These are phyloP conservation scores for Suhomyces panamericanus DNA, from an alignment of 1,139 yeast genomes.

Conservation along the genomic window DNA sequence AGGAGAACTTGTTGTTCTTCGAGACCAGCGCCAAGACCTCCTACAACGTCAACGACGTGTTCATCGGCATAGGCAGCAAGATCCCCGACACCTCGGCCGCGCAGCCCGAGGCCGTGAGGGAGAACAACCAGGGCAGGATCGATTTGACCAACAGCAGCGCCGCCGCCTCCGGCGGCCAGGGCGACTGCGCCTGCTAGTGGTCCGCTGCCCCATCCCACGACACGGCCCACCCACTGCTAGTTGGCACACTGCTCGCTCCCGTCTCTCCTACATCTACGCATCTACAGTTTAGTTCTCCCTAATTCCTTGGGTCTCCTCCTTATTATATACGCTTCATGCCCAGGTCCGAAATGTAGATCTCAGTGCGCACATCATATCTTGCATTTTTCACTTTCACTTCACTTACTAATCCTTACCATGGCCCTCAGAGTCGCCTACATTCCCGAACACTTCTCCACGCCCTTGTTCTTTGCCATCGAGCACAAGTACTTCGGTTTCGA, in stretches of 20 bases:
- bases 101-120: slow-evolving; percentile 6
- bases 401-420: neutral
- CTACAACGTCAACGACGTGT: slow-evolving; percentile 74
- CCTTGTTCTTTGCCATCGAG: slow-evolving; percentile 68
- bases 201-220: no score
- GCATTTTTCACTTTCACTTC: neutral
- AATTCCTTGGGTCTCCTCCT: slow-evolving; percentile 1
- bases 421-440: slow-evolving; percentile 69
- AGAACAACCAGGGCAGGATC: slow-evolving; percentile 17
- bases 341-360: neutral
- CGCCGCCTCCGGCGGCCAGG: slow-evolving; percentile 9
- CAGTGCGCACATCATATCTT: neutral
- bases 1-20: slow-evolving; percentile 76
- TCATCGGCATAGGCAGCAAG: slow-evolving; percentile 79
- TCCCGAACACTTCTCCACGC: slow-evolving; percentile 92
- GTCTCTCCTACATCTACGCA: neutral
- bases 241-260: no score
- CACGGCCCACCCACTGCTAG: no score
- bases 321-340: neutral
- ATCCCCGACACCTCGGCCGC: slow-evolving; percentile 47
- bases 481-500: slow-evolving; percentile 47
- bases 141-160: slow-evolving; percentile 17
- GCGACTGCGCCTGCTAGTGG: slow-evolving; percentile 18
- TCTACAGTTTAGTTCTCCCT: slow-evolving; percentile 6
- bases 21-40: slow-evolving; percentile 97